Percentiles rank a stretch among this genome's conserved stretches.
These are phyloP conservation scores for Pichia pseudocactophila DNA, from an alignment of 805 yeast genomes.

Conservation along the genomic window DNA sequence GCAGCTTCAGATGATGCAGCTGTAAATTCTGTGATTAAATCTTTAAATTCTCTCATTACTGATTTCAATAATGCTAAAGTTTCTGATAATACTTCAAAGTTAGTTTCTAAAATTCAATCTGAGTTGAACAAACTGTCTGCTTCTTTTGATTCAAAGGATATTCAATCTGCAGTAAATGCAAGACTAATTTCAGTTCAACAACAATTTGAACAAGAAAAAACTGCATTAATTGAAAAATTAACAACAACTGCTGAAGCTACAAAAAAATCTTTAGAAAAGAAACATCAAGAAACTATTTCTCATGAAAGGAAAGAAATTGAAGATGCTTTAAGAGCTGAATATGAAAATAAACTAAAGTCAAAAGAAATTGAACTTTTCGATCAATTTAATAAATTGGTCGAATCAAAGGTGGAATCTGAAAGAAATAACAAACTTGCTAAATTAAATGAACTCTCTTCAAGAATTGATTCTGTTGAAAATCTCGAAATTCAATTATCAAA, in stretches of 20 bases:
- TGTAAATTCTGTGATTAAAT: constrained; percentile 28
- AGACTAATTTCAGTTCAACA: constrained; percentile 15
- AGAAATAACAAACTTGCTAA: constrained; percentile 72
- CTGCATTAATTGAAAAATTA: constrained; percentile 37
- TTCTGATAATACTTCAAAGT: constrained; percentile 17
- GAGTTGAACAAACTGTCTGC: constrained; percentile 18
- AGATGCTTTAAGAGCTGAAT: constrained; percentile 56
- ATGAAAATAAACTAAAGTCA: constrained; percentile 61
- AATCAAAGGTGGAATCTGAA: constrained; percentile 56
- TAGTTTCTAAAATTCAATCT: constrained; percentile 16
- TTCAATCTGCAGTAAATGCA: not conserved
- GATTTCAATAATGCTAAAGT: constrained; percentile 20
- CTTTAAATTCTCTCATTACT: constrained; percentile 29
- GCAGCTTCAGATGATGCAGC: constrained; percentile 25
- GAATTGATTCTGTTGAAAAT: constrained; percentile 47
- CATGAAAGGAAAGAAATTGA: constrained; percentile 62
- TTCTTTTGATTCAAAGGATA: constrained; percentile 17
- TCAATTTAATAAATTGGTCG: constrained; percentile 50
- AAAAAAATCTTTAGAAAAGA: constrained; percentile 48
- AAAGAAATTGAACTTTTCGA: constrained; percentile 62
- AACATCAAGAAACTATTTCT: constrained; percentile 47
- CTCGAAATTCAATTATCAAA: constrained; percentile 38
- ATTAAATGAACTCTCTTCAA: constrained; percentile 48
- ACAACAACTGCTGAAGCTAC: constrained; percentile 54
- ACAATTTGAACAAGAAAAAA: constrained; percentile 27